Percentiles rank a stretch among this genome's conserved stretches.
Evolutionary conservation across 768 basidiomycete species (phyloP).

Genomic region (Termitomyces sp.): DNA sequence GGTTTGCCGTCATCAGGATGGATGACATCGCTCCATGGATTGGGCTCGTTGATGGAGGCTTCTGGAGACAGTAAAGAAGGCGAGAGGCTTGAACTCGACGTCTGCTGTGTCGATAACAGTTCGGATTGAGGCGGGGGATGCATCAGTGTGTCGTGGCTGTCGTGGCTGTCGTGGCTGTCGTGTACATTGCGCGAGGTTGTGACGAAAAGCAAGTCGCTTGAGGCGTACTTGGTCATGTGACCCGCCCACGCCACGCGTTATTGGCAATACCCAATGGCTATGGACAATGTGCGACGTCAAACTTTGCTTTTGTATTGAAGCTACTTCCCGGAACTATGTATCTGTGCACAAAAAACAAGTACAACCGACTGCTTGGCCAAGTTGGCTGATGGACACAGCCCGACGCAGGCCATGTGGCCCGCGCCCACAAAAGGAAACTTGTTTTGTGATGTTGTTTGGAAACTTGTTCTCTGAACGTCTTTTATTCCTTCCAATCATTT

Average conservation of each 20-base stretch:
- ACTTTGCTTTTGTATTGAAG: no score
- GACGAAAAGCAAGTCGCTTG: not conserved
- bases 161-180: conserved; percentile 11
- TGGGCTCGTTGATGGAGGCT: conserved; percentile 22
- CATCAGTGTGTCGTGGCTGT: conserved; percentile 10
- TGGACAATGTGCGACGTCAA: no score
- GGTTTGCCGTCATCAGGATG: conserved; percentile 13
- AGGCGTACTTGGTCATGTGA: conserved; percentile 2
- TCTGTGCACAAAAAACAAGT: no score
- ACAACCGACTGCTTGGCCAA: no score
- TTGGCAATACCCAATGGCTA: no score
- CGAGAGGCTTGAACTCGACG: not conserved
- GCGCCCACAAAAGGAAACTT: conserved; percentile 10
- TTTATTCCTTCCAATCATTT: conserved; percentile 2
- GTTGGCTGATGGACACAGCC: not conserved
- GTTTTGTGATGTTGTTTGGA: conserved; percentile 14
- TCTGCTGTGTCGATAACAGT: not conserved
- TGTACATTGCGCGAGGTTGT: conserved; percentile 1
- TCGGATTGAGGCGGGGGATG: not conserved
- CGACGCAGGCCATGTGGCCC: not conserved
- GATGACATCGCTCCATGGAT: conserved; percentile 35
- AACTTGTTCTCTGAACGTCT: not conserved
- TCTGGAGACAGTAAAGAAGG: conserved; percentile 6
- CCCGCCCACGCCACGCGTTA: not conserved
- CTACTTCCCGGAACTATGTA: no score